A percentile compares a stretch with the other conserved stretches of the same genome.
Conservation (phyloP, 1,284 basidiomycete genomes). For the Gomphus sp. region DNA sequence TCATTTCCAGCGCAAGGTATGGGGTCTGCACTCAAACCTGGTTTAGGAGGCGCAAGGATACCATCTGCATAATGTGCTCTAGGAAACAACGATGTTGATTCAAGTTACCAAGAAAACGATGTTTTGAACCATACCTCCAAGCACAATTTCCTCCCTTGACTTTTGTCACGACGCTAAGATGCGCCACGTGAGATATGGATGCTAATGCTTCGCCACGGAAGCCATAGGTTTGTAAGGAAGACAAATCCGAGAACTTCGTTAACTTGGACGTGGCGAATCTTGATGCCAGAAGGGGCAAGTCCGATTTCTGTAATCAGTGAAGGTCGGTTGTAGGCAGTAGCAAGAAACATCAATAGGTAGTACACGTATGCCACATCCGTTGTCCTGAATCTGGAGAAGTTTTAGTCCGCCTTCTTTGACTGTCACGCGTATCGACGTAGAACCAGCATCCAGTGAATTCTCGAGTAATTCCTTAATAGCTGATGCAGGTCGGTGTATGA, state of each 20-base stretch:
- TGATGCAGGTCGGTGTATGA: constrained; percentile 93
- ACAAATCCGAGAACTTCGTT: constrained; percentile 78
- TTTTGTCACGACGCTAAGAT: constrained; percentile 85
- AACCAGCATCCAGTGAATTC: constrained; percentile 89
- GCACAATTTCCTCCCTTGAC: constrained; percentile 73
- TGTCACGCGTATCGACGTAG: constrained; percentile 80
- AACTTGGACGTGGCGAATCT: constrained; percentile 96
- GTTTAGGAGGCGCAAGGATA: constrained; percentile 54
- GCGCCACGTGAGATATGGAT: constrained; percentile 92
- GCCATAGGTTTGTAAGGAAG: constrained; percentile 85
- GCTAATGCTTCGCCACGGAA: constrained; percentile 97
- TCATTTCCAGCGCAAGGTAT: constrained; percentile 91
- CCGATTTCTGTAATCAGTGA: constrained; percentile 39
- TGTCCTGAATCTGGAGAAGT: constrained; percentile 92
- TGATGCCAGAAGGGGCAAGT: constrained; percentile 88
- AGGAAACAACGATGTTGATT: not conserved
- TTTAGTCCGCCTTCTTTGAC: constrained; percentile 97
- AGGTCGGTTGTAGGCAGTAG: not conserved
- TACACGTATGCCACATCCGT: constrained; percentile 90
- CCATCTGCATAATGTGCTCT: constrained; percentile 83
- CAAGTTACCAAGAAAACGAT: not conserved
- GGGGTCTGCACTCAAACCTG: constrained; percentile 63
- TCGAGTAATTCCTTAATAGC: constrained; percentile 96
- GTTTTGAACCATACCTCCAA: constrained; percentile 67
- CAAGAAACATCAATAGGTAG: constrained; percentile 1